These are phyloP conservation scores for Beauveria medogensis DNA, from an alignment of 2,329 filamentous ascomycete genomes.

Conservation along the genomic window DNA sequence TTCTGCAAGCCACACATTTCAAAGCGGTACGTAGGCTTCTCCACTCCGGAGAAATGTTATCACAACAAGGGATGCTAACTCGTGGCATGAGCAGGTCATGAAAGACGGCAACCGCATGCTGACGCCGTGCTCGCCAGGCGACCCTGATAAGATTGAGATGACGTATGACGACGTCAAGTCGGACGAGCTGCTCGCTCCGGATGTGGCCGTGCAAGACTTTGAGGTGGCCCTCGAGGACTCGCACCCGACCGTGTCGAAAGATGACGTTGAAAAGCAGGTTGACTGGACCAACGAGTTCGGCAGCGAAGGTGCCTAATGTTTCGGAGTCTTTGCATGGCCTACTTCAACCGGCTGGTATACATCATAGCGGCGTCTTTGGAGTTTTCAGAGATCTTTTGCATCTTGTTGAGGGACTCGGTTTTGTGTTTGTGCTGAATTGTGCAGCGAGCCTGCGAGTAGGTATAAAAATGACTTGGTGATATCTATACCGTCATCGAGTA, in stretches of 20 bases:
- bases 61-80: not conserved
- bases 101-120: conserved; percentile 59
- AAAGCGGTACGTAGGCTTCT: conserved; percentile 58
- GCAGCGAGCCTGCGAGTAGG: not conserved
- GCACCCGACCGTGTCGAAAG: conserved; percentile 80
- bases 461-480: not conserved
- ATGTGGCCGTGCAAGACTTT: conserved; percentile 85
- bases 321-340: not conserved
- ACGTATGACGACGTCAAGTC: conserved; percentile 81
- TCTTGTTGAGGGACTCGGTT: not conserved
- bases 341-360: conserved; percentile 4
- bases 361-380: conserved; percentile 12
- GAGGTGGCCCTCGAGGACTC: conserved; percentile 83
- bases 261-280: conserved; percentile 74
- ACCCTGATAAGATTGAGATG: conserved; percentile 81
- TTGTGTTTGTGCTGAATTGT: not conserved
- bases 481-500: not conserved
- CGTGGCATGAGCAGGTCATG: conserved; percentile 46
- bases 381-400: conserved; percentile 10
- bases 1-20: conserved; percentile 96
- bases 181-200: conserved; percentile 77
- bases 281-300: conserved; percentile 97
- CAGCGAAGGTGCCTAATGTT: conserved; percentile 62
- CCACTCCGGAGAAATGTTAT: not conserved
- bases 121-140: conserved; percentile 91